Conservation (phyloP, 768 basidiomycete genomes). For the Megacollybia marginata region DNA sequence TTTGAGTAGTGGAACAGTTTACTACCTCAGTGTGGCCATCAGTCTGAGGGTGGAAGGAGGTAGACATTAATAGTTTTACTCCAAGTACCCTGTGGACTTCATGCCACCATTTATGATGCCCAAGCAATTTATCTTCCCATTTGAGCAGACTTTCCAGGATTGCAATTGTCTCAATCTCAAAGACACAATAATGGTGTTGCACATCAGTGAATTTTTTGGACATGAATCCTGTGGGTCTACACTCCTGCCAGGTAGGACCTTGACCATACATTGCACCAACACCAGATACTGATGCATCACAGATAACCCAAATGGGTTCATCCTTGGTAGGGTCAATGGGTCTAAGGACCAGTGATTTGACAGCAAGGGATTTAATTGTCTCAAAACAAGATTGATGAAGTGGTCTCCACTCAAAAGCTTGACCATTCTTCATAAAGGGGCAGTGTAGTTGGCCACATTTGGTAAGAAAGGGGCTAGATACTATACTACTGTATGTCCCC, state of each 20-base stretch:
- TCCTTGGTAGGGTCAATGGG: no score
- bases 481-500: no score
- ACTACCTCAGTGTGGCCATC: conserved; percentile 16
- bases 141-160: conserved; percentile 15
- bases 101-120: conserved; percentile 15
- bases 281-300: no score
- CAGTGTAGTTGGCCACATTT: conserved; percentile 12
- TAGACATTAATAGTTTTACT: conserved; percentile 16
- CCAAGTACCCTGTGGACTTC: conserved; percentile 11
- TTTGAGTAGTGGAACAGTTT: conserved; percentile 10
- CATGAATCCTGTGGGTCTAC: conserved; percentile 7
- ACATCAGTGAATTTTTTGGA: conserved; percentile 11
- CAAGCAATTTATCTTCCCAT: conserved; percentile 9
- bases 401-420: conserved; percentile 13
- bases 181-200: no score
- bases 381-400: conserved; percentile 13
- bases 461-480: no score
- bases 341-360: conserved; percentile 1
- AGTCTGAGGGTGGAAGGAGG: conserved; percentile 25
- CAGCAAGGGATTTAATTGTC: conserved; percentile 4
- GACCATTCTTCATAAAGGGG: conserved; percentile 11
- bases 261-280: no score
- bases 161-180: conserved; percentile 21
- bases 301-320: no score
- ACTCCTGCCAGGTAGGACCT: conserved; percentile 4